Base-by-base conservation (phyloP, 108 stramenopile genomes). In the Cyclostephanos tholiformis region DNA sequence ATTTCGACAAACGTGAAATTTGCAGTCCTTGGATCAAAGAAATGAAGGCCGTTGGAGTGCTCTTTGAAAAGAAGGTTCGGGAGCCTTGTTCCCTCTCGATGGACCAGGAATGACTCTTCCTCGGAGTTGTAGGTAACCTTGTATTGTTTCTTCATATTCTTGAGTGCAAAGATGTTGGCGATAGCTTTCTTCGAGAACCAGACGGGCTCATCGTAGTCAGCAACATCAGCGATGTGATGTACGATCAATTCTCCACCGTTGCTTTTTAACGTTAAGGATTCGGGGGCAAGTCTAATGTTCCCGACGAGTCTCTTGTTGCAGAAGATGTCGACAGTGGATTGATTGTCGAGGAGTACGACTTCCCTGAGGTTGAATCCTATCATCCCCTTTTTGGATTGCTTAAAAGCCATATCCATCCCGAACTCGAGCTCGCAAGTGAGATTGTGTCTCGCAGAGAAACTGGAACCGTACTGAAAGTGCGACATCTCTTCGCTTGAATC, bases 151-250 rank as follows among this genome's bases (percentile, higher is more conserved):
- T 39, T 65, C 19, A 65, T 20, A 13, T 22, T 39, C n/a, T 14
- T 22, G 6, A 65, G 11, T 7, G 64, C 44, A 2, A 65, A 22
- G 46, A 65, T 65, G 25, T 65, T 65, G 9, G 39, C 46, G 11
- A 65, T 65, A 1, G 43, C 64, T 0, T 39, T 20, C 43, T 2
- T 14, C 27, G 64, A 65, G 44, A 44, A 65, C n/a, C n/a, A n/a
- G n/a, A n/a, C n/a, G n/a, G n/a, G n/a, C n/a, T n/a, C n/a, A n/a
- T n/a, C n/a, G n/a, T n/a, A n/a, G n/a, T n/a, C n/a, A n/a, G n/a
- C n/a, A n/a, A n/a, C n/a, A n/a, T n/a, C n/a, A n/a, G n/a, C n/a
- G n/a, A n/a, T n/a, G n/a, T n/a, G n/a, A n/a, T n/a, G n/a, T n/a
- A n/a, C n/a, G n/a, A n/a, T n/a, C n/a, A n/a, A n/a, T n/a, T n/a